Conservation (phyloP, 1,139 yeast genomes). For the Candida sanyaensis region DNA sequence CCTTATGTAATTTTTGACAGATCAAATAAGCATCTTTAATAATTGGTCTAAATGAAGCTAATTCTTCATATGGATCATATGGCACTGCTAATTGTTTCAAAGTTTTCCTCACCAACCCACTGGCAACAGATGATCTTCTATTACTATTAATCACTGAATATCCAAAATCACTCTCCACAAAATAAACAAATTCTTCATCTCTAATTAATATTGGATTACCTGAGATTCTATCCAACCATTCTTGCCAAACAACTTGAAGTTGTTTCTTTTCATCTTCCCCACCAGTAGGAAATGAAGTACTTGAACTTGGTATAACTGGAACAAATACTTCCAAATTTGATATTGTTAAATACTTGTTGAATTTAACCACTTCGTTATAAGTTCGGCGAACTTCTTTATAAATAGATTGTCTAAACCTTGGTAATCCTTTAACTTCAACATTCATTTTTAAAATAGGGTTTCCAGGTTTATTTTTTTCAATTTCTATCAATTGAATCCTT, state of each 20-base stretch:
- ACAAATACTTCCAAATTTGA: slow-evolving; percentile 92
- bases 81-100: slow-evolving; percentile 91
- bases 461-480: slow-evolving; percentile 43
- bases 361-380: slow-evolving; percentile 70
- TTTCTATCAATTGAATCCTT: slow-evolving; percentile 28
- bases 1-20: slow-evolving; percentile 56
- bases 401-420: slow-evolving; percentile 69
- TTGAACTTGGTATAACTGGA: slow-evolving; percentile 78
- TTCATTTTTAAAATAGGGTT: slow-evolving; percentile 49
- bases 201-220: slow-evolving; percentile 75
- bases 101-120: slow-evolving; percentile 86
- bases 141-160: slow-evolving; percentile 65
- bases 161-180: slow-evolving; percentile 86
- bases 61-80: slow-evolving; percentile 77
- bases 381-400: slow-evolving; percentile 83
- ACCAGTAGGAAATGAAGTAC: slow-evolving; percentile 77
- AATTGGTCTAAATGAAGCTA: slow-evolving; percentile 83
- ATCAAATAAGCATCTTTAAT: slow-evolving; percentile 74
- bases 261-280: slow-evolving; percentile 78
- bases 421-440: slow-evolving; percentile 53
- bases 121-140: slow-evolving; percentile 61
- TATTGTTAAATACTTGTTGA: slow-evolving; percentile 75
- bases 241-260: slow-evolving; percentile 64
- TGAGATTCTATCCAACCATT: slow-evolving; percentile 81
- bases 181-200: slow-evolving; percentile 86